Evolutionary conservation across 352 stramenopile species (phyloP).

Genomic region (Pythium monospermum): DNA sequence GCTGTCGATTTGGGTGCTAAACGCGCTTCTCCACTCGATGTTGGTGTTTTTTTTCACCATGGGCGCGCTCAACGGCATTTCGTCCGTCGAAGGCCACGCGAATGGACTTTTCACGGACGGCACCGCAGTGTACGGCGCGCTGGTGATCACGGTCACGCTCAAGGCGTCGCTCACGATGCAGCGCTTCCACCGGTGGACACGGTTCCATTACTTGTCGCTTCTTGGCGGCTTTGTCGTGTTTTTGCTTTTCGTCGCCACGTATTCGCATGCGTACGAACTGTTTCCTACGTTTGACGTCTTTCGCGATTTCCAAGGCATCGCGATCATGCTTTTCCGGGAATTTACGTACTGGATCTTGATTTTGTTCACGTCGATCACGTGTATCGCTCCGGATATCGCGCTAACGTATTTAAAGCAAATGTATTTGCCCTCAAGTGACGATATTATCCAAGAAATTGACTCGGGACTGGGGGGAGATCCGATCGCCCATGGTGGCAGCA

Average conservation of each 20-base stretch:
- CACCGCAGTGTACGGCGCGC: constrained; percentile 68
- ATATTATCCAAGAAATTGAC: constrained; percentile 85
- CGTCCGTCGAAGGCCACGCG: constrained; percentile 32
- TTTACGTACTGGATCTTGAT: constrained; percentile 59
- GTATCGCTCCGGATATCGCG: constrained; percentile 53
- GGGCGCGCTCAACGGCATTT: constrained; percentile 32
- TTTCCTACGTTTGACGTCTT: constrained; percentile 70
- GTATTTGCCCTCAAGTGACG: constrained; percentile 77
- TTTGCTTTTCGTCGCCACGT: constrained; percentile 61
- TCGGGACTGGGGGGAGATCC: constrained; percentile 41
- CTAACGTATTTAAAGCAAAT: constrained; percentile 79
- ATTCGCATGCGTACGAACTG: constrained; percentile 61
- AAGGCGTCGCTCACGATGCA: constrained; percentile 75
- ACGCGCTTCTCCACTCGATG: constrained; percentile 66
- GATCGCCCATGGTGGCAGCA: constrained; percentile 9
- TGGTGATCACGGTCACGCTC: constrained; percentile 75
- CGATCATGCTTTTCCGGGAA: constrained; percentile 48
- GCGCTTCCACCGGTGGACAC: constrained; percentile 67
- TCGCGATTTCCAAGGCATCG: constrained; percentile 66
- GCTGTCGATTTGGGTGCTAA: constrained; percentile 64
- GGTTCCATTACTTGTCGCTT: constrained; percentile 65
- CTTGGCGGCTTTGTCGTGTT: constrained; percentile 57
- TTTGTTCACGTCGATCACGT: constrained; percentile 57
- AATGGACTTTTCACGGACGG: constrained; percentile 73
- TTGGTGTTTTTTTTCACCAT: constrained; percentile 70